Evolutionary conservation across 2,329 filamentous ascomycete species (phyloP).

Genomic region (Raffaelea deltoideospora): DNA sequence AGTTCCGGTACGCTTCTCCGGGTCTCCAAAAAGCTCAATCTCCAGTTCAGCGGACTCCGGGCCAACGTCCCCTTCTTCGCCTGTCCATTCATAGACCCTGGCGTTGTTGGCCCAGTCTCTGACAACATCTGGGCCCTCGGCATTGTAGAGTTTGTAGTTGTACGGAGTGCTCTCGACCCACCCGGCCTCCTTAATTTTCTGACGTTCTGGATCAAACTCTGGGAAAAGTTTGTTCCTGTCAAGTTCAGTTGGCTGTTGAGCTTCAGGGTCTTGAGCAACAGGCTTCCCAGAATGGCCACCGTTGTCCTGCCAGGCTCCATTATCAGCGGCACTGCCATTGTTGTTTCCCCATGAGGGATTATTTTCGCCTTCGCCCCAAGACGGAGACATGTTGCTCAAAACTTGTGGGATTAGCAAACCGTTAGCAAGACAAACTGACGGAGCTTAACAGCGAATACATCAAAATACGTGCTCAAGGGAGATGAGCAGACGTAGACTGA

Average conservation of each 20-base stretch:
- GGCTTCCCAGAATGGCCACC: constrained; percentile 2
- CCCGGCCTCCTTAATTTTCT: constrained; percentile 14
- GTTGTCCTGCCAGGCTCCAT: too few relatives aligned
- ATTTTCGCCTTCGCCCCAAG: too few relatives aligned
- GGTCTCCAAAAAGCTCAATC: constrained; percentile 53
- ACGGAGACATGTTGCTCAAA: neutral
- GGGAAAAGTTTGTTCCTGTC: constrained; percentile 8
- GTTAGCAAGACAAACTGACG: too few relatives aligned
- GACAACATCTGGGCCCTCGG: constrained; percentile 7
- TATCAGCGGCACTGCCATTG: neutral
- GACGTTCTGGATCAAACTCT: constrained; percentile 10
- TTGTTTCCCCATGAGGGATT: neutral
- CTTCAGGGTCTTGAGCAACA: constrained; percentile 5
- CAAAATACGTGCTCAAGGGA: too few relatives aligned
- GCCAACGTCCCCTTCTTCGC: constrained; percentile 75
- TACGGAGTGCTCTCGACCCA: constrained; percentile 32
- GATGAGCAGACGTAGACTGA: too few relatives aligned
- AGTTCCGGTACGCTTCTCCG: constrained; percentile 27
- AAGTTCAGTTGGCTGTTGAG: neutral
- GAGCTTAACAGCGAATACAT: too few relatives aligned
- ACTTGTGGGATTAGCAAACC: too few relatives aligned
- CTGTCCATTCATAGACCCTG: constrained; percentile 67
- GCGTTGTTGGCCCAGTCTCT: constrained; percentile 37
- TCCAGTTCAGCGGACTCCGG: constrained; percentile 59
- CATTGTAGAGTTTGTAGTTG: constrained; percentile 28